These are phyloP conservation scores for Citrullus amarus DNA, from an alignment of 306 rosid genomes.

Conservation along the genomic window DNA sequence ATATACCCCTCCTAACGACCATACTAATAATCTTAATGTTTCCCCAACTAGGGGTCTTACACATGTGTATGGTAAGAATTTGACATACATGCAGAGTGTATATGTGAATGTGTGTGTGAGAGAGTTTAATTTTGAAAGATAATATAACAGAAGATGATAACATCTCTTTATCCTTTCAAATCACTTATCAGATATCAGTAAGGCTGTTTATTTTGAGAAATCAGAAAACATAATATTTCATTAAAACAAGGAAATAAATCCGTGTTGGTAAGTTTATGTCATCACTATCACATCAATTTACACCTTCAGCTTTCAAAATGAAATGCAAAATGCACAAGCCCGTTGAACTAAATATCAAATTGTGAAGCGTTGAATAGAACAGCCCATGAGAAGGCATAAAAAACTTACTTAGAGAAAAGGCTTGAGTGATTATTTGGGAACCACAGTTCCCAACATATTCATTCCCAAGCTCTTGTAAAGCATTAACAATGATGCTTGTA, in stretches of 20 bases:
- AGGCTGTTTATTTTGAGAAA: background rate
- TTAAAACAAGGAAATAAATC: background rate
- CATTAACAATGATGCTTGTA: background rate
- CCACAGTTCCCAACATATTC: background rate
- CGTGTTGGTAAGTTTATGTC: background rate
- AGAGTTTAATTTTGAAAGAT: background rate
- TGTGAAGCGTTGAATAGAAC: background rate
- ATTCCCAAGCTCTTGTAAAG: conserved; percentile 4
- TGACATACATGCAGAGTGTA: background rate
- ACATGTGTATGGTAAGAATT: background rate
- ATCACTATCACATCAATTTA: background rate
- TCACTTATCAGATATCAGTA: background rate
- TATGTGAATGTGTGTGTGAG: too few relatives aligned
- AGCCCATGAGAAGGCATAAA: background rate
- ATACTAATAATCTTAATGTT: too few relatives aligned
- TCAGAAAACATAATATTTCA: background rate
- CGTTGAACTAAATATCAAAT: background rate
- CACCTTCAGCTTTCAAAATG: background rate
- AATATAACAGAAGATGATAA: background rate
- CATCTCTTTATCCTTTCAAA: background rate
- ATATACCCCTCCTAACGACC: too few relatives aligned
- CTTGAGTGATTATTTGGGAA: conserved; percentile 12
- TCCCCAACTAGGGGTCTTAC: too few relatives aligned
- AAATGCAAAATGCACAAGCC: background rate
- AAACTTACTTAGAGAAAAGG: conserved; percentile 2